Evolutionary conservation across 768 basidiomycete genomes (phyloP), one percentile per base, ranked within the genome.

Genomic region (Dendrothele bispora): DNA sequence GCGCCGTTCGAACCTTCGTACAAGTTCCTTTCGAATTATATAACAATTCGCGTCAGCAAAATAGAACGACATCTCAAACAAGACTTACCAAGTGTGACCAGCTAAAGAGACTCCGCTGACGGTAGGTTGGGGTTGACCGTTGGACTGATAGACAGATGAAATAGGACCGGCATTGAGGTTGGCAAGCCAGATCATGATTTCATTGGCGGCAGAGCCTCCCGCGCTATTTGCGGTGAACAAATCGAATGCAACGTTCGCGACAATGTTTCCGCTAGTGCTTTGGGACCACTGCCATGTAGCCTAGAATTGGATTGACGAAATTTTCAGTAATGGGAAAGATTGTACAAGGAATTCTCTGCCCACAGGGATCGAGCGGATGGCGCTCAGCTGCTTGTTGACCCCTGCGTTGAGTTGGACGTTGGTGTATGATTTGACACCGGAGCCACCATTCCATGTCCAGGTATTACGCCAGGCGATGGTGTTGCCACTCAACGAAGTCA

Each of bases 151-250:
- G 0, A 52, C 17, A 17, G 66, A 62, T 12, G 80, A 80, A 51
- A 85, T 83, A 1, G 84, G 84, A 3, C 73, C 73, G 3, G 82
- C 75, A 52, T 78, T 77, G 67, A 62, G 72, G 55, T 76, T 80
- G 1, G 71, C 82, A 12, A 84, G 73, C 84, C 84, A 85, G 50
- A 86, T 62, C 84, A 86, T 86, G 54, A 84, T 71, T 49, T 75
- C 74, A 46, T 73, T 73, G 24, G 62, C 66, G 43, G 72, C 72
- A 30, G 70, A 61, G 26, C 83, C 83, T 1, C 75, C 75, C 28
- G 78, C 34, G 4, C 66, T 65, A 50, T 55, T 56, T 2, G 83
- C 77, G 0, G 83, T 86, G 69, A 86, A 87, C 1, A 86, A 50
- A 52, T 86, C 84, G 49, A 73, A 86, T 5, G 83, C 80, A 22